A percentile compares a stretch with the other conserved stretches of the same genome.
Conservation (phyloP, 805 yeast genomes). For the Naumovozyma castellii region DNA sequence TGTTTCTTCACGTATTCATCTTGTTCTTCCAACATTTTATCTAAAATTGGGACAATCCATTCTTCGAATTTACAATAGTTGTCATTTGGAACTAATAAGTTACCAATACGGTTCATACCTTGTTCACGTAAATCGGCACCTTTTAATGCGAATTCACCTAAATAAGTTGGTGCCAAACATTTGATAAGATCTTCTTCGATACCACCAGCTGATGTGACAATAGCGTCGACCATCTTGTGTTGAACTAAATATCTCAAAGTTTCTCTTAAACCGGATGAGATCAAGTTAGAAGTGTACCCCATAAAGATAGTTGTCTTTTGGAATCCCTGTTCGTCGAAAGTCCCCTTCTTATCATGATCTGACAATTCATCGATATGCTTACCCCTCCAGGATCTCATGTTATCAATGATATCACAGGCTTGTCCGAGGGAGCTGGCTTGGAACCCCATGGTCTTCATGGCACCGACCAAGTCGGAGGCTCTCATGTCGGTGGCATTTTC, state of each 20-base stretch:
- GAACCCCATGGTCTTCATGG: conserved; percentile 95
- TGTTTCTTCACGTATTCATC: conserved; percentile 48
- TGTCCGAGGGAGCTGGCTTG: conserved; percentile 81
- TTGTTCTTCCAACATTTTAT: conserved; percentile 81
- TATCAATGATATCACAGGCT: conserved; percentile 87
- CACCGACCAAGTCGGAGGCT: conserved; percentile 66
- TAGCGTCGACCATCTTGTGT: conserved; percentile 87
- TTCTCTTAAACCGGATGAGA: conserved; percentile 89
- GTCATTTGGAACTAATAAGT: conserved; percentile 92
- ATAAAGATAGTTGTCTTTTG: conserved; percentile 86
- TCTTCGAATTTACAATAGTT: conserved; percentile 96
- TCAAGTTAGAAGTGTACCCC: conserved; percentile 94
- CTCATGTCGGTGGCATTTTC: conserved; percentile 65
- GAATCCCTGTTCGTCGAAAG: conserved; percentile 64
- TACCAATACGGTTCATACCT: conserved; percentile 97
- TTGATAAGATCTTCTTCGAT: conserved; percentile 95
- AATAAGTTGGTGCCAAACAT: conserved; percentile 89
- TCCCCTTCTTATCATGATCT: conserved; percentile 64
- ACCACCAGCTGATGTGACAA: conserved; percentile 98
- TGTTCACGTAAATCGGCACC: conserved; percentile 81
- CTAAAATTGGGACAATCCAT: conserved; percentile 95
- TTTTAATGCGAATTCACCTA: conserved; percentile 80
- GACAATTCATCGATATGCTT: conserved; percentile 55
- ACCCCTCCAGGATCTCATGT: conserved; percentile 93
- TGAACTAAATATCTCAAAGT: conserved; percentile 83